phyloP scores from a whole-genome alignment of 2,329 filamentous ascomycete species.

The Amphichorda felina region DNA sequence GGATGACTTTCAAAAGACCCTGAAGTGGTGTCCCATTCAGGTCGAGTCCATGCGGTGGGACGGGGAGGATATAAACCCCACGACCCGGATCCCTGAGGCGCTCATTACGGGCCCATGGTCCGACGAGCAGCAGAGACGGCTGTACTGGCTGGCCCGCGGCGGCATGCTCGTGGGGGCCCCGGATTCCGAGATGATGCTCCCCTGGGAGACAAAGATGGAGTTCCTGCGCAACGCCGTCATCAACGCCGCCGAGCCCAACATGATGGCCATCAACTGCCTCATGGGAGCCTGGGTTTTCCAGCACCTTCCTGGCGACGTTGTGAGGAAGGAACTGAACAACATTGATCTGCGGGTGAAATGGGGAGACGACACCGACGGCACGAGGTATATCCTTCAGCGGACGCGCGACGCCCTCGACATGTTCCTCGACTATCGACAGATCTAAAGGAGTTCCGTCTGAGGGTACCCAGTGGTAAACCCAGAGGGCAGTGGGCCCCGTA shows the following conservation, averaged over 20 bases:
- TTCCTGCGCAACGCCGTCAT: slow-evolving; percentile 23
- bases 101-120: slow-evolving; percentile 30
- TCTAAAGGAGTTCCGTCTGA: background rate
- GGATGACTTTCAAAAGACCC: slow-evolving; percentile 18
- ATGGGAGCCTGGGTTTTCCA: slow-evolving; percentile 13
- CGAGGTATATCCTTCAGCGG: slow-evolving; percentile 12
- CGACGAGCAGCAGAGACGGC: slow-evolving; percentile 22
- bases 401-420: slow-evolving; percentile 7
- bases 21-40: slow-evolving; percentile 11
- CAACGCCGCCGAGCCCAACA: slow-evolving; percentile 13
- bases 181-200: slow-evolving; percentile 2
- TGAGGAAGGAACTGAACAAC: slow-evolving; percentile 11
- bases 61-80: slow-evolving; percentile 23
- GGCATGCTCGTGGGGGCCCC: slow-evolving; percentile 17
- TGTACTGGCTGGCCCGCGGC: slow-evolving; percentile 32
- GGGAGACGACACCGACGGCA: slow-evolving; percentile 13
- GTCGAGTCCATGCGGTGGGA: slow-evolving; percentile 9
- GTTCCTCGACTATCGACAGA: slow-evolving; percentile 6
- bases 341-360: slow-evolving; percentile 16
- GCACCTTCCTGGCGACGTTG: slow-evolving; percentile 16
- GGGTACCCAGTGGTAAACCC: too few species aligned
- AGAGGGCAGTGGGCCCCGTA: too few species aligned
- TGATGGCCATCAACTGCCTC: slow-evolving; percentile 18
- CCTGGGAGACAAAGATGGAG: slow-evolving; percentile 29
- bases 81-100: slow-evolving; percentile 23